phyloP scores from a whole-genome alignment of 805 yeast genomes.

The Saccharomycopsis sp. region DNA sequence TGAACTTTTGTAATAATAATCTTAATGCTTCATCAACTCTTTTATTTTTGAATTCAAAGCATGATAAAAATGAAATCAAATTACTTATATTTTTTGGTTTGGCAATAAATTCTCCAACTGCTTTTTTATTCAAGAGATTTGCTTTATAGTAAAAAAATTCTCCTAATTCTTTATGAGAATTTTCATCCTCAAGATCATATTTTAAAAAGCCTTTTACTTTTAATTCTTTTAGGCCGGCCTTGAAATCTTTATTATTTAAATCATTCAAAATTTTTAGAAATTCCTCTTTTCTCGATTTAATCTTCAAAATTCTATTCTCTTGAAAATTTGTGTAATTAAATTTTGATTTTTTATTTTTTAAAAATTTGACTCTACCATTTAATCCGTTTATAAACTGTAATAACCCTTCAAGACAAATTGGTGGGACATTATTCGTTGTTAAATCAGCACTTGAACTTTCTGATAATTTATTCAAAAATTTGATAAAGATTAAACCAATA shows the following conservation, averaged over 20 bases:
- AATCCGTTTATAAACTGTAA: conserved; percentile 59
- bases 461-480: conserved; percentile 65
- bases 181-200: conserved; percentile 1
- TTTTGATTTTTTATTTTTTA: conserved; percentile 13
- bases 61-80: conserved; percentile 50
- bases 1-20: conserved; percentile 65
- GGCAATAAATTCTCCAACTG: conserved; percentile 77
- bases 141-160: conserved; percentile 68
- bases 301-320: conserved; percentile 15
- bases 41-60: conserved; percentile 65
- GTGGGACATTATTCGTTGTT: conserved; percentile 84
- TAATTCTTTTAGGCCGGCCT: conserved; percentile 15
- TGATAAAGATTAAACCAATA: conserved; percentile 54
- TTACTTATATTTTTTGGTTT: conserved; percentile 57
- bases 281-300: conserved; percentile 48
- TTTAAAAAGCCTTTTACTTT: conserved; percentile 7
- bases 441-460: conserved; percentile 74
- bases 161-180: conserved; percentile 44
- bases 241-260: conserved; percentile 49
- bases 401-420: conserved; percentile 84
- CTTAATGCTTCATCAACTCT: conserved; percentile 93
- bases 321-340: conserved; percentile 6
- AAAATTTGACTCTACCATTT: conserved; percentile 22
- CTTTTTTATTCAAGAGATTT: conserved; percentile 75
- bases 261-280: conserved; percentile 65